A percentile compares a stretch with the other conserved stretches of the same genome.
Conservation (phyloP, 1,284 basidiomycete genomes). For the Porogramme epimiltina region DNA sequence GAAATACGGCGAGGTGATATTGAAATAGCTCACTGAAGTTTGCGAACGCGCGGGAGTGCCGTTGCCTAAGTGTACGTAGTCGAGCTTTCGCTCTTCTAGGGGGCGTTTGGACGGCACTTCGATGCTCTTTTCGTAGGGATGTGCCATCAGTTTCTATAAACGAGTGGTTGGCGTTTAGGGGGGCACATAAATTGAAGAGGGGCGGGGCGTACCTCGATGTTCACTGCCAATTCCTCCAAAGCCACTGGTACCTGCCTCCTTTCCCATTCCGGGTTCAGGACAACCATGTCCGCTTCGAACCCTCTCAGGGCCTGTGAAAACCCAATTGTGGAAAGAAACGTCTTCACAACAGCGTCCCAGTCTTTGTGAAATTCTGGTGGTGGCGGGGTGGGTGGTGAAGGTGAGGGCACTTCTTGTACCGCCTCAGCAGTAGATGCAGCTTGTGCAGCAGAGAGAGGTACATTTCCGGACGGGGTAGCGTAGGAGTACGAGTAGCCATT, state of each 20-base stretch:
- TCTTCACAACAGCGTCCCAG: slow-evolving; percentile 62
- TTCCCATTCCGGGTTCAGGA: slow-evolving; percentile 70
- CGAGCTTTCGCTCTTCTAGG: slow-evolving; percentile 66
- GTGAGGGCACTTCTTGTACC: slow-evolving; percentile 6
- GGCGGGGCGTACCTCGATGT: slow-evolving; percentile 50
- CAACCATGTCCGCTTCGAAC: slow-evolving; percentile 69
- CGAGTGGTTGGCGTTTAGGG: not conserved
- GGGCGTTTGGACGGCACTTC: slow-evolving; percentile 29
- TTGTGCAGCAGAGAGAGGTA: not conserved
- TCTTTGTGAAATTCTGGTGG: slow-evolving; percentile 48
- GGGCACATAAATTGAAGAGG: not conserved
- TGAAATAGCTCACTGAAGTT: slow-evolving; percentile 49
- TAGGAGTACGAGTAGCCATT: slow-evolving; percentile 18
- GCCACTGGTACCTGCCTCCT: slow-evolving; percentile 53
- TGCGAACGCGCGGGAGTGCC: slow-evolving; percentile 50
- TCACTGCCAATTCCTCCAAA: slow-evolving; percentile 50
- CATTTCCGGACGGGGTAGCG: too few species aligned
- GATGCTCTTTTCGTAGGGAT: not conserved
- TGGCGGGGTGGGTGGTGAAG: slow-evolving; percentile 36
- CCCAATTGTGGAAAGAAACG: slow-evolving; percentile 58
- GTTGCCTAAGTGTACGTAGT: slow-evolving; percentile 51
- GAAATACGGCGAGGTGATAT: not conserved
- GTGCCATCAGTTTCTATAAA: not conserved
- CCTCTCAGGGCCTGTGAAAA: slow-evolving; percentile 62
- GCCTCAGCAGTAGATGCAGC: slow-evolving; percentile 5